Conservation (phyloP, 495 filamentous ascomycete species). For the Daldinia grandis region DNA sequence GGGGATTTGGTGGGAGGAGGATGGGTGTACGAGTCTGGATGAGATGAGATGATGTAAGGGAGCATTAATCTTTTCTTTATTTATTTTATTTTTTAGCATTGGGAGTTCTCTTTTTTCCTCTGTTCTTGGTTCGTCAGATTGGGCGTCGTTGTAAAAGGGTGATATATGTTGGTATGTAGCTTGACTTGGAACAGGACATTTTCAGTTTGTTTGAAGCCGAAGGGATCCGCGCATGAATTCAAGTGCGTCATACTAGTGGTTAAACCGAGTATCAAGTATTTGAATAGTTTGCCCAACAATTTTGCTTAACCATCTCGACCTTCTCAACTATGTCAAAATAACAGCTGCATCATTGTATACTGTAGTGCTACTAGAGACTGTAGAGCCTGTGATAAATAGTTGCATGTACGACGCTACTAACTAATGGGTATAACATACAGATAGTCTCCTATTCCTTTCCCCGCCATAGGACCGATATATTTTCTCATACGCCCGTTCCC, state of each 20-base stretch:
- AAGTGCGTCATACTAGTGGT: neutral
- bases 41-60: neutral
- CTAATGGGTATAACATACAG: constrained; percentile 23
- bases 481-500: constrained; percentile 19
- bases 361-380: constrained; percentile 3
- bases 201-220: neutral
- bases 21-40: neutral
- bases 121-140: neutral
- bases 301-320: no score
- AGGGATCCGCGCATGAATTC: constrained; percentile 4
- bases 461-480: constrained; percentile 3
- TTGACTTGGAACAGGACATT: neutral
- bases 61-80: neutral
- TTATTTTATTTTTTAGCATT: neutral
- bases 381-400: constrained; percentile 11
- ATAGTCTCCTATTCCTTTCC: neutral
- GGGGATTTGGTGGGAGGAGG: neutral
- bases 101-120: neutral
- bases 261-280: neutral
- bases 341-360: neutral
- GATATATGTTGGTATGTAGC: neutral
- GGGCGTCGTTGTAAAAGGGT: constrained; percentile 20
- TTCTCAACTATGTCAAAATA: neutral
- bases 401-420: constrained; percentile 37
- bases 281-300: no score